phyloP scores from a whole-genome alignment of 257 asterid species.

The Solanum medicagineum region DNA sequence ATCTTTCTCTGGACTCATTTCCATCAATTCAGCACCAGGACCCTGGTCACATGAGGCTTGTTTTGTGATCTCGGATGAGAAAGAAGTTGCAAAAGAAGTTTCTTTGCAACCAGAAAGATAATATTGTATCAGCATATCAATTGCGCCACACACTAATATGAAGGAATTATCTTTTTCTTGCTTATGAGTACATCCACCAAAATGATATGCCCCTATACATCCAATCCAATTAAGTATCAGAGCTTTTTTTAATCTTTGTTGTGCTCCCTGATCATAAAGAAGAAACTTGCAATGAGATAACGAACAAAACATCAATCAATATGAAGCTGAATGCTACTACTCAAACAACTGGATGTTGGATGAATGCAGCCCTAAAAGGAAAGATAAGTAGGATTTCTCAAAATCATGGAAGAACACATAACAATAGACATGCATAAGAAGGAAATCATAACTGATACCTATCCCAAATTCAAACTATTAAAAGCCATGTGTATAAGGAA shows the following conservation, averaged over 20 bases:
- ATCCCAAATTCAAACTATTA: not conserved
- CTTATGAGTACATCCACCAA: not conserved
- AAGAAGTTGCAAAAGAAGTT: constrained; percentile 2
- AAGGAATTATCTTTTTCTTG: not conserved
- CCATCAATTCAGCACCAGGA: constrained; percentile 4
- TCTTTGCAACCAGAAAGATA: constrained; percentile 6
- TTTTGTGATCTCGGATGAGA: constrained; percentile 1
- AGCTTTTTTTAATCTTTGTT: not conserved
- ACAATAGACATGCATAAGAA: not conserved
- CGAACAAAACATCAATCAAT: not conserved
- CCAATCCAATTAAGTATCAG: not conserved
- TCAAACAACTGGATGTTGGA: not conserved
- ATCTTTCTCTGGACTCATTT: constrained; percentile 5
- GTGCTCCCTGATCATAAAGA: not conserved
- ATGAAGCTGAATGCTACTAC: not conserved
- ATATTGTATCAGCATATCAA: constrained; percentile 9
- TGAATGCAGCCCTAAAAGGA: not conserved
- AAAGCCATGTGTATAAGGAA: not conserved
- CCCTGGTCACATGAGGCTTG: constrained; percentile 4
- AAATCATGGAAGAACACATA: not conserved
- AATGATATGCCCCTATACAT: not conserved
- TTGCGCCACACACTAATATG: not conserved
- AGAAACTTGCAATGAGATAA: constrained; percentile 1
- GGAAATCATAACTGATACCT: not conserved
- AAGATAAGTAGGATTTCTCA: not conserved